Conservation (phyloP, 1,139 yeast genomes). For the Geotrichum macrosporum region DNA sequence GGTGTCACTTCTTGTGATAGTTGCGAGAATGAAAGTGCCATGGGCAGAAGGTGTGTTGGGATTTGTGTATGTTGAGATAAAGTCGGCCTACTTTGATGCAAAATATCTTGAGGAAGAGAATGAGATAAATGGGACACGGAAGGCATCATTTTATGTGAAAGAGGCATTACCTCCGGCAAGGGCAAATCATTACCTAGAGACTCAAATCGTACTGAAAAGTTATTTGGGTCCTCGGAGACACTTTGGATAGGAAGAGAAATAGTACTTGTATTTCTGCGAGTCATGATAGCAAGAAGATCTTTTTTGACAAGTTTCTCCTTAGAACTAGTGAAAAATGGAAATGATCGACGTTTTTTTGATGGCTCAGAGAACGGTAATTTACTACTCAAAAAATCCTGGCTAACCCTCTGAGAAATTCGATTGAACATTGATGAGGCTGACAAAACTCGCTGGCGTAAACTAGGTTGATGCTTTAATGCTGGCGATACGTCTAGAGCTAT, state of each 20-base stretch:
- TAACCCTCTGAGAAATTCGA: constrained; percentile 2
- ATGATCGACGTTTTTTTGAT: constrained; percentile 13
- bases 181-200: neutral
- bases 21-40: neutral
- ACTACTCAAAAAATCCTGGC: constrained; percentile 1
- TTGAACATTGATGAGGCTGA: constrained; percentile 13
- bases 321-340: constrained; percentile 1
- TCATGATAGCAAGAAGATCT: neutral
- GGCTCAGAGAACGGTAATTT: neutral
- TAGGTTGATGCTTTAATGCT: constrained; percentile 1
- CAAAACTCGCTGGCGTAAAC: constrained; percentile 7
- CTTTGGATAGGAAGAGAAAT: constrained; percentile 10
- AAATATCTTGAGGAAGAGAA: no score
- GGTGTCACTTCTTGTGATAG: neutral
- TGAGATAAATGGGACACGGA: no score
- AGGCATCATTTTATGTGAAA: no score
- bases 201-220: constrained; percentile 2
- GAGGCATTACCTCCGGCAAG: no score
- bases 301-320: neutral
- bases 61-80: no score
- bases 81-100: neutral
- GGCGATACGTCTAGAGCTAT: neutral
- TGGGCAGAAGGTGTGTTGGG: neutral
- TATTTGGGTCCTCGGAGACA: constrained; percentile 3
- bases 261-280: neutral